Conservation (phyloP, 495 filamentous ascomycete species). For the Aspergillus mulundensis region DNA sequence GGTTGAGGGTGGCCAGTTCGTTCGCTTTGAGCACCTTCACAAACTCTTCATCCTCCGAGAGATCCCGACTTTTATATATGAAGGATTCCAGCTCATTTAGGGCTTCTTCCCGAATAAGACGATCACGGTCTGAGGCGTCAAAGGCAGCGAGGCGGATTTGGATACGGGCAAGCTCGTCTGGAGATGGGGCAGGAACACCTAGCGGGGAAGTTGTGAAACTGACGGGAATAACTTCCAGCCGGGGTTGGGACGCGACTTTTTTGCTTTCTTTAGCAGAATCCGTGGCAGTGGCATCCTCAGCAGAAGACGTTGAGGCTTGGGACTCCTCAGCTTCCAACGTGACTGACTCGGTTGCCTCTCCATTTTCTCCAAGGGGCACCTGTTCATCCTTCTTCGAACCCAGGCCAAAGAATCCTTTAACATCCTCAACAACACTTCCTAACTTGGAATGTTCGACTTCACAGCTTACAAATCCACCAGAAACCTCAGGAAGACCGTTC, state of each 20-base stretch:
- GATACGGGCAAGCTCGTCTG: constrained; percentile 59
- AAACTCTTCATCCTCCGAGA: constrained; percentile 72
- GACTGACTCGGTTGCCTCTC: constrained; percentile 43
- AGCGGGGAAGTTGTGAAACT: constrained; percentile 56
- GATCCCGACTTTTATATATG: constrained; percentile 83
- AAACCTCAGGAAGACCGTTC: constrained; percentile 80
- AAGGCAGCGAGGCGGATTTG: constrained; percentile 73
- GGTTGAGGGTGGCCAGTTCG: constrained; percentile 57
- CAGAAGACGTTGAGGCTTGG: constrained; percentile 42
- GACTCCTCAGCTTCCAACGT: constrained; percentile 48
- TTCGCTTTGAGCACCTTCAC: constrained; percentile 60
- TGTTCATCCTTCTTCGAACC: constrained; percentile 82
- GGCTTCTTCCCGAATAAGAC: constrained; percentile 75
- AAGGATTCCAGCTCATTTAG: constrained; percentile 91
- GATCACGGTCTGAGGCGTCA: constrained; percentile 74
- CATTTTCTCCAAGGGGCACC: constrained; percentile 64
- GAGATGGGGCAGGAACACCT: constrained; percentile 55
- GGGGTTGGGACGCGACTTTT: constrained; percentile 53
- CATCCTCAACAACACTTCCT: constrained; percentile 78
- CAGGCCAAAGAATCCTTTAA: constrained; percentile 93
- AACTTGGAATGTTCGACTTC: constrained; percentile 73
- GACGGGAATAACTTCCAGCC: constrained; percentile 66
- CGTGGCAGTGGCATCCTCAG: constrained; percentile 43
- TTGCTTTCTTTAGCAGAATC: constrained; percentile 44
- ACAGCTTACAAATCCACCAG: constrained; percentile 74